Evolutionary conservation across 2,329 filamentous ascomycete species (phyloP), one percentile per base, ranked within the genome.

Genomic region (Aspergillus phoenicis): DNA sequence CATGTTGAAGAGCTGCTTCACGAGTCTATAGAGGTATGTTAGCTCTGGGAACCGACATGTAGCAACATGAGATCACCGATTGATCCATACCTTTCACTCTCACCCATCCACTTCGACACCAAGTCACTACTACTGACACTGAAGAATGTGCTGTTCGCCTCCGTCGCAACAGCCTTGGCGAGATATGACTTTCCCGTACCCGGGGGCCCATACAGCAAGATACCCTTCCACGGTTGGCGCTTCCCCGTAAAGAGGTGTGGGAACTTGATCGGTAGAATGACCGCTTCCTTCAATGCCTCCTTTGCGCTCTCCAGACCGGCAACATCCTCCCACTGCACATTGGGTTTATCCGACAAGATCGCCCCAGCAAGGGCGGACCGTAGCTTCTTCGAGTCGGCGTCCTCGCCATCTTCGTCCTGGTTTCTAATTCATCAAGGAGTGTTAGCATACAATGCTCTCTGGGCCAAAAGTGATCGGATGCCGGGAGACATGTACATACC

Each of bases 21-120:
- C 95, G 69, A 99, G 85, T 72, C 93, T 96, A 71, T 52, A 54
- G 8, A 17, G 20, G 15, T 13, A 48, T 7, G 28, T 62, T 57
- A 71, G 67, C 51, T 47, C 8, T 33, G 8, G 24, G 33, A 13
- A 22, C 51, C 17, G 24, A 30, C 28, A 24, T 36, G 22, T 28
- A 6, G 43, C 20, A 49, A 10, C 5, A 43, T 20, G 10, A 43
- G 49, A 30, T 17, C 8, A 26, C 22, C 10, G 47, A 60, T n/a
- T 26, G 70, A 33, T 5, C 7, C 83, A 52, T 81, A 96, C 91
- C 93, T 87, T 87, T 99, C 95, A 83, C 91, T 96, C 80, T 99
- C 95, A 81, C 95, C 95, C 95, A 99, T 99, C 95, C 95, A 99
- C 76, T 99, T 99, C 77, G 92, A 97, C 63, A 99, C 95, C 77